Conservation (phyloP, 1,139 yeast species). For the Meyerozyma carpophila region DNA sequence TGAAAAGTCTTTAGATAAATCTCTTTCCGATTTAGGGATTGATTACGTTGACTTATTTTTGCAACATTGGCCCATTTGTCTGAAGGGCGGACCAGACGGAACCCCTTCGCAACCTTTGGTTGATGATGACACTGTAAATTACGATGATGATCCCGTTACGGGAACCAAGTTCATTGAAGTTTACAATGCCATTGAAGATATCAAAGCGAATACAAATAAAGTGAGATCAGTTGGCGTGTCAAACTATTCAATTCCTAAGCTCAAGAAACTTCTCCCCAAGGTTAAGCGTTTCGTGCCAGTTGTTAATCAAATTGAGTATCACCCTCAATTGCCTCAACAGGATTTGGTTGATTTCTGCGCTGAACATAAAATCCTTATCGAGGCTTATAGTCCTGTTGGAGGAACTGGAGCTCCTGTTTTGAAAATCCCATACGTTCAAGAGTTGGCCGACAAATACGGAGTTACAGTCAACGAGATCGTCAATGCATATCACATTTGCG, state of each 20-base stretch:
- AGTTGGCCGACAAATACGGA: slow-evolving; percentile 26
- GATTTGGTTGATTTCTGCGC: slow-evolving; percentile 26
- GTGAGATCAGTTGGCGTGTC: slow-evolving; percentile 30
- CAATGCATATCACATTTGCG: slow-evolving; percentile 33
- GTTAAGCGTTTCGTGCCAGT: slow-evolving; percentile 25
- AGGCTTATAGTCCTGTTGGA: slow-evolving; percentile 34
- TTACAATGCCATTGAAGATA: slow-evolving; percentile 43
- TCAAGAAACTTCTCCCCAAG: slow-evolving; percentile 22
- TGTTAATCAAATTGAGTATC: slow-evolving; percentile 33
- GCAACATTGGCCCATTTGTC: slow-evolving; percentile 58
- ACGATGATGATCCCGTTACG: slow-evolving; percentile 36
- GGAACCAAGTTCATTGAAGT: slow-evolving; percentile 41
- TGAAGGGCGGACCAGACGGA: slow-evolving; percentile 34
- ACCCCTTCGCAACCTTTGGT: slow-evolving; percentile 30
- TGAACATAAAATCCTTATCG: slow-evolving; percentile 20
- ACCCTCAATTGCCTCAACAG: slow-evolving; percentile 35
- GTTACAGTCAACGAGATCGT: slow-evolving; percentile 30
- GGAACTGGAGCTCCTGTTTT: slow-evolving; percentile 32
- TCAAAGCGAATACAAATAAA: slow-evolving; percentile 25
- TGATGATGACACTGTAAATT: slow-evolving; percentile 34
- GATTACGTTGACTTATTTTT: slow-evolving; percentile 56
- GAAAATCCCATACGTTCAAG: slow-evolving; percentile 24
- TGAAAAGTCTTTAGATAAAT: slow-evolving; percentile 31
- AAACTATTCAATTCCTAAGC: slow-evolving; percentile 24
- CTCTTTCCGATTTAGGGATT: slow-evolving; percentile 35